These are phyloP conservation scores for Eucalyptus paniculata DNA, from an alignment of 345 rosid genomes.

Conservation along the genomic window DNA sequence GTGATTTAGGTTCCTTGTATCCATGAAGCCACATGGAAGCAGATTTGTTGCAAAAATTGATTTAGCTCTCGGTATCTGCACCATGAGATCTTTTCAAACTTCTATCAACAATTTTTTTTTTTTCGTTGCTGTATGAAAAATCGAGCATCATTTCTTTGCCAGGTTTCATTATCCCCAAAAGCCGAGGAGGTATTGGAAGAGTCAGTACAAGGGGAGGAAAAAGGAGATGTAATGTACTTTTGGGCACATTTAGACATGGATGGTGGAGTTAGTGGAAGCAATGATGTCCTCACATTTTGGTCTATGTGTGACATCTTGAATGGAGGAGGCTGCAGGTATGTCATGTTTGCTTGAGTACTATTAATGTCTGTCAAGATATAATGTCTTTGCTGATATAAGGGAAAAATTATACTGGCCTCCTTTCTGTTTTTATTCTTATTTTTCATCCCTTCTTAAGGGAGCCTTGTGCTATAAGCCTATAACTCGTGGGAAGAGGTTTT, in stretches of 20 bases:
- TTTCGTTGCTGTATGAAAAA: background rate
- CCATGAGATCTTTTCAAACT: background rate
- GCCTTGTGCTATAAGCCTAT: background rate
- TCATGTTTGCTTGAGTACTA: background rate
- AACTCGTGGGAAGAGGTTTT: background rate
- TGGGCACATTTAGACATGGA: conserved; percentile 51
- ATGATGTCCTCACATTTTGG: conserved; percentile 49
- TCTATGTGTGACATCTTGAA: conserved; percentile 67
- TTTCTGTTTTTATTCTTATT: background rate
- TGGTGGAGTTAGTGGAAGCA: conserved; percentile 25
- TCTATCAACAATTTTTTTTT: background rate
- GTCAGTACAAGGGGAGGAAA: conserved; percentile 29
- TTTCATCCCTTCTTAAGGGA: background rate
- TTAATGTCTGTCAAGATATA: background rate
- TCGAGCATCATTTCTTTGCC: background rate
- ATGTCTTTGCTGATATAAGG: background rate
- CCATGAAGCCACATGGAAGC: background rate
- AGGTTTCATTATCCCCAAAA: conserved; percentile 51
- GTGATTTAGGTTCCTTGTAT: background rate
- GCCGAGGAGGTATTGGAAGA: conserved; percentile 59
- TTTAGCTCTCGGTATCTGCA: background rate
- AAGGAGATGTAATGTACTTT: conserved; percentile 56
- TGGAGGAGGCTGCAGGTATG: conserved; percentile 66
- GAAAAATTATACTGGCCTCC: background rate
- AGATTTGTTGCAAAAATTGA: background rate